Evolutionary conservation across 495 filamentous ascomycete genomes (phyloP), one percentile per base, ranked within the genome.

Genomic region (Penicillium egyptiacum): DNA sequence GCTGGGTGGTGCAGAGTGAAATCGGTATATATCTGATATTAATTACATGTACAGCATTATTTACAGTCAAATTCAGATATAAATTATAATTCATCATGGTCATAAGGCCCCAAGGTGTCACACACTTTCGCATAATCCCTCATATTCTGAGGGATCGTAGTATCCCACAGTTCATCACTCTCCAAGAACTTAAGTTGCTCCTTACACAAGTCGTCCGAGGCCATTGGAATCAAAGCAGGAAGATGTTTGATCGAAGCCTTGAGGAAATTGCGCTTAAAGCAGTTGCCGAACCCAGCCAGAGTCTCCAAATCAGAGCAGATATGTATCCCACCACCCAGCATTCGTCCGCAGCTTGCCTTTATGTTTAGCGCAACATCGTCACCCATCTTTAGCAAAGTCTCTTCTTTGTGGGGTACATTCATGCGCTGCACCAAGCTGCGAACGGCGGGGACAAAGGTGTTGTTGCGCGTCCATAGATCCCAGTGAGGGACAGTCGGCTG

Each of bases 391-490:
- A 74, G 46, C 35, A 76, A 57, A 14, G 64, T 64, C 5, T 63
- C 70, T 46, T 76, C 73, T 28, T 73, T 61, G 19, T 67, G 66
- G 12, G 71, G 70, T 16, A 68, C 62, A 39, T 73, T 63, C 63
- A 75, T 63, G 49, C 67, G 65, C 6, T 58, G 59, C 63, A 72
- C 70, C n/a, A 76, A 53, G 50, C 57, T 69, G 65, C 70, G 73
- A 37, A 76, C 72, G 11, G 74, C 70, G 43, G 75, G 75, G 8
- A 75, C 62, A 47, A 76, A 77, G 30, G 72, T 67, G 59, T 76
- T 72, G 61, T 74, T 70, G 65, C 72, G 72, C 17, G 75, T 76
- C 75, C 75, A 77, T 39, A 76, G 72, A 54, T 77, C 75, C 75
- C 75, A 77, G 53, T 75, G 73, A 2, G 75, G 69, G 14, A 77